A percentile compares a stretch with the other conserved stretches of the same genome.
Evolutionary conservation across 148 eudicot species (phyloP).

Genomic region (Oxyria digyna): DNA sequence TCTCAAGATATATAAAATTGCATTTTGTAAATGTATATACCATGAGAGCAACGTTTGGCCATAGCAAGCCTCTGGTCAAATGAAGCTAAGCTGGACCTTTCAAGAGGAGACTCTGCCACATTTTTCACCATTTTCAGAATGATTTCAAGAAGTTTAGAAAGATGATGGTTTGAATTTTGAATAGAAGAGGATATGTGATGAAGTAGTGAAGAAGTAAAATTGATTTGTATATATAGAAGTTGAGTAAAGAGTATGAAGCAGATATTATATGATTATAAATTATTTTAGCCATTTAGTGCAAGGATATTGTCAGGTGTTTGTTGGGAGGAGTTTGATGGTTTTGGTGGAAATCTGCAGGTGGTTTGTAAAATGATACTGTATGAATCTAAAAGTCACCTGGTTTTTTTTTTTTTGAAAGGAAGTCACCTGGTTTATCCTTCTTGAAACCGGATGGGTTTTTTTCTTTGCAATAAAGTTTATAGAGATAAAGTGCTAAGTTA

Average conservation of each 20-base stretch:
- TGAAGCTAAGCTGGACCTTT: constrained; percentile 31
- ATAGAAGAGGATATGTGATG: neutral
- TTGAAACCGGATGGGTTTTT: no score
- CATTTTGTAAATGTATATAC: constrained; percentile 17
- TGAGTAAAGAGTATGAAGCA: neutral
- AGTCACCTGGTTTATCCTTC: no score
- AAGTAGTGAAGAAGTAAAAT: neutral
- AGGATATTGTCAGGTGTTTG: constrained; percentile 2
- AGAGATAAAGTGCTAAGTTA: no score
- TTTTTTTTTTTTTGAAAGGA: no score
- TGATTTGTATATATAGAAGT: neutral
- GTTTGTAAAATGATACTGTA: no score
- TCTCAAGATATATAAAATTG: neutral
- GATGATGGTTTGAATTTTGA: neutral
- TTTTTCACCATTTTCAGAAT: constrained; percentile 29
- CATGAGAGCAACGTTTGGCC: constrained; percentile 87
- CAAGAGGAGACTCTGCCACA: constrained; percentile 42
- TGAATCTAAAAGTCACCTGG: neutral
- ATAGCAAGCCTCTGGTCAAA: constrained; percentile 68
- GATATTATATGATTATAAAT: no score
- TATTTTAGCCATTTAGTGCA: neutral
- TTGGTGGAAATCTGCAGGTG: constrained; percentile 12
- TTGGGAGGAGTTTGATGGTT: constrained; percentile 18
- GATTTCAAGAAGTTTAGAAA: neutral
- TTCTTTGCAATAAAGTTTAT: no score